phyloP scores from a whole-genome alignment of 192 early-diverging fungal genomes.

The Rhizoclosmatium globosum region DNA sequence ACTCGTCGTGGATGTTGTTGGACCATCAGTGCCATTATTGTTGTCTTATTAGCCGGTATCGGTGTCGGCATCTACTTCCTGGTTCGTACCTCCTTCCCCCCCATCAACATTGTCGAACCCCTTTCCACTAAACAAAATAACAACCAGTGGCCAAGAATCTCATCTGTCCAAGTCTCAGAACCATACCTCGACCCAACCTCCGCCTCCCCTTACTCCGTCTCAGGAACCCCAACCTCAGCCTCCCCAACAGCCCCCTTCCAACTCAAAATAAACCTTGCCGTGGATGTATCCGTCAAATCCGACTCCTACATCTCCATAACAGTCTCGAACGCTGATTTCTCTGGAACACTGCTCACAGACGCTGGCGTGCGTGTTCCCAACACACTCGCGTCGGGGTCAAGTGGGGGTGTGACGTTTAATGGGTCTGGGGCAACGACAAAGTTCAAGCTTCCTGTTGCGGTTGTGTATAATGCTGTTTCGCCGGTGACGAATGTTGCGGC shows the following conservation, averaged over 20 bases:
- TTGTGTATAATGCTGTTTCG: conserved; percentile 1
- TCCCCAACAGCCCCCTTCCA: background rate
- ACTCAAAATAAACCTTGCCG: conserved; percentile 1
- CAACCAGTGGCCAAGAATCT: conserved; percentile 20
- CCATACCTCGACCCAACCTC: background rate
- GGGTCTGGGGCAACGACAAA: background rate
- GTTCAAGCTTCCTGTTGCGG: conserved; percentile 13
- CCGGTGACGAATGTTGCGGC: background rate
- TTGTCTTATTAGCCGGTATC: conserved; percentile 14
- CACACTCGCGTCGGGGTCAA: conserved; percentile 1
- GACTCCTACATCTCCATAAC: background rate
- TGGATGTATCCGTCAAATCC: conserved; percentile 7
- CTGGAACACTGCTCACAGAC: background rate
- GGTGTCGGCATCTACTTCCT: conserved; percentile 23
- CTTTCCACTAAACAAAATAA: background rate
- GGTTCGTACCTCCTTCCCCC: background rate
- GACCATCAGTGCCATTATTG: background rate
- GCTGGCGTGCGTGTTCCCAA: background rate
- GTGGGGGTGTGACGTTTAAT: background rate
- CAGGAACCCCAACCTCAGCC: conserved; percentile 10
- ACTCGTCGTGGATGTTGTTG: conserved; percentile 18
- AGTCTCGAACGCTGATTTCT: background rate
- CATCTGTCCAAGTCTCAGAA: background rate
- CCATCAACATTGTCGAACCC: background rate
- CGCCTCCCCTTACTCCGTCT: background rate